Conservation (phyloP, 805 yeast species). For the Kluyveromyces nonfermentans region DNA sequence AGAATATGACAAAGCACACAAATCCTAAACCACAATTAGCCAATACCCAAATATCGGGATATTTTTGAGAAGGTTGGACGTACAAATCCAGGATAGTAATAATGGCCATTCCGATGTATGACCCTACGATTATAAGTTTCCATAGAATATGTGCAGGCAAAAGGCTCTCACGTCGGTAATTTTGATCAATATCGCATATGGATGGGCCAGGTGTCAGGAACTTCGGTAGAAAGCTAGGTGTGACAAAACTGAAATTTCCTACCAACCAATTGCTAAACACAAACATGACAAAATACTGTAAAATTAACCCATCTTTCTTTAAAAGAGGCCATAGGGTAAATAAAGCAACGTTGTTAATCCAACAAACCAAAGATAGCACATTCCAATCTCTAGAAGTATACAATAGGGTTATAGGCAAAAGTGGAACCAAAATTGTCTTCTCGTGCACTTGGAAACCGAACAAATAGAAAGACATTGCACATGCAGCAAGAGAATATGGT, state of each 20-base stretch:
- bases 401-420: conserved; percentile 72
- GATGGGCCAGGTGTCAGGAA: conserved; percentile 39
- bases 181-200: conserved; percentile 24
- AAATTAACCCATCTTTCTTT: conserved; percentile 57
- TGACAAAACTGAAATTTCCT: conserved; percentile 50
- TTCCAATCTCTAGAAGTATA: conserved; percentile 43
- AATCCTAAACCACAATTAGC: conserved; percentile 67
- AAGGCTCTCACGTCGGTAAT: conserved; percentile 32
- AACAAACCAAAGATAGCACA: conserved; percentile 63
- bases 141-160: conserved; percentile 44
- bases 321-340: conserved; percentile 87
- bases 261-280: conserved; percentile 71
- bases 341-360: conserved; percentile 78
- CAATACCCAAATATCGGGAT: conserved; percentile 83
- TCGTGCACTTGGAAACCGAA: conserved; percentile 97
- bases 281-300: conserved; percentile 61
- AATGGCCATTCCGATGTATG: conserved; percentile 41
- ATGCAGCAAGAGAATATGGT: conserved; percentile 69
- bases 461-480: conserved; percentile 80
- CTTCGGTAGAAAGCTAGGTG: conserved; percentile 36
- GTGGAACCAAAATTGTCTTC: conserved; percentile 79
- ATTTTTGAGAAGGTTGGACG: conserved; percentile 43
- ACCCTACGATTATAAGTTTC: conserved; percentile 40
- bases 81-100: conserved; percentile 48
- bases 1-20: conserved; percentile 63